Base-by-base conservation (phyloP, 805 yeast genomes). In the Barnettozyma vustinii region DNA sequence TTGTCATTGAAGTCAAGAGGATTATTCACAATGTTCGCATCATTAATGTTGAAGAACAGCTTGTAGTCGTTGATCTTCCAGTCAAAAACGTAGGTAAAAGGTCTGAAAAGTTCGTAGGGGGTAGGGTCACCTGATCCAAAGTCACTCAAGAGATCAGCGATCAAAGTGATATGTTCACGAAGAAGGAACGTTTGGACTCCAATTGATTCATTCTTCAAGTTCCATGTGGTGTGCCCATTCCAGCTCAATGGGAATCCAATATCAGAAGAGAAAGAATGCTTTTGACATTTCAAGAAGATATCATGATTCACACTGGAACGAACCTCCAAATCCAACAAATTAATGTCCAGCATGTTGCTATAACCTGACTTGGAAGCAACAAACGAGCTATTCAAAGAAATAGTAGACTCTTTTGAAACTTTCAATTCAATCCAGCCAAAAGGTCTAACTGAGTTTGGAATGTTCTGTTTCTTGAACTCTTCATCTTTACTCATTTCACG, bases 361-460 rank as follows among this genome's bases (percentile, higher is more conserved):
- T 76, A 84, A 0, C 97, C 85, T 1, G 69, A 59, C 3, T 65
- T 66, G 0, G 77, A 68, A 1, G 94, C 79, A 8, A 80, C 66
- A 52, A 79, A 72, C 0, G 85, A 79, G 1, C 76, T 66, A 16
- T 67, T 70, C 12, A 71, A 63, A 3, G 71, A 59, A 1, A 84
- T 58, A 0, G 72, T 71, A 0, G 96, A 77, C 0, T 75, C 80
- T 16, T 71, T 68, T 3, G 72, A 73, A 39, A 83, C 66, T 51
- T 82, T 83, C 18, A 89, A 47, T 58, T 92, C 97, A 3, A 94
- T 52, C 99, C 99, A 94, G 0, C 97, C 98, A 69, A 85, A 94
- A 1, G 96, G 85, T 43, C 94, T 71, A 2, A 71, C 61, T 5
- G 66, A 56, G 46, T 66, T 67, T n/a, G 67, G 63, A 5, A 64